These are phyloP conservation scores for Podila minutissima DNA, from an alignment of 192 early-diverging fungal species.

Conservation along the genomic window DNA sequence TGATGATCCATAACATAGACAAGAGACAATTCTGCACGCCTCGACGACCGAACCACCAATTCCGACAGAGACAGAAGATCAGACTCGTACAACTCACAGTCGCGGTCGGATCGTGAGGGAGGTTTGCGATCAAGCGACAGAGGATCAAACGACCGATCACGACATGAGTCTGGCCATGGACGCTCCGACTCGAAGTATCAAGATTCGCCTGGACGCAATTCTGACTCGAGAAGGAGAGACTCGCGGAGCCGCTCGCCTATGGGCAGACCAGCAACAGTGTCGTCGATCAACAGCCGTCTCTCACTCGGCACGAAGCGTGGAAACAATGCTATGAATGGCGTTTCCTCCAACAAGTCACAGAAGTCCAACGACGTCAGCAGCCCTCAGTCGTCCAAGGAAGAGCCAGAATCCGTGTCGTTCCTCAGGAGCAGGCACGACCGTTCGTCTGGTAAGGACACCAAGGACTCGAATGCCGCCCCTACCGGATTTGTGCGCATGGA, in stretches of 20 bases:
- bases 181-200: too few relatives aligned
- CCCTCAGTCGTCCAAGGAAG: neutral
- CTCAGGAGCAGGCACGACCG: slow-evolving; percentile 15
- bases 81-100: neutral
- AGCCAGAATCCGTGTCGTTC: slow-evolving; percentile 19
- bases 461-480: neutral
- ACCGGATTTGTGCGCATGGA: slow-evolving; percentile 41
- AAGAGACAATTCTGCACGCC: neutral
- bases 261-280: neutral
- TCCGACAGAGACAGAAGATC: neutral
- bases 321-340: slow-evolving; percentile 5
- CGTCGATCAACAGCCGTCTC: slow-evolving; percentile 21
- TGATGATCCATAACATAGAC: neutral
- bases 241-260: slow-evolving; percentile 2
- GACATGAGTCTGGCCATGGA: neutral
- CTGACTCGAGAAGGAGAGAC: neutral
- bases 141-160: neutral
- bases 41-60: neutral
- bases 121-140: neutral
- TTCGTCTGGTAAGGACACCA: neutral
- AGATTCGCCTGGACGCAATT: neutral
- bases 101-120: neutral
- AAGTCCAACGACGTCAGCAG: slow-evolving; percentile 22
- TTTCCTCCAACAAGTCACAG: slow-evolving; percentile 11
- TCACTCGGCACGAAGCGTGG: slow-evolving; percentile 24